Conservation (phyloP, 2,329 filamentous ascomycete species). For the Macrophomina tecta region DNA sequence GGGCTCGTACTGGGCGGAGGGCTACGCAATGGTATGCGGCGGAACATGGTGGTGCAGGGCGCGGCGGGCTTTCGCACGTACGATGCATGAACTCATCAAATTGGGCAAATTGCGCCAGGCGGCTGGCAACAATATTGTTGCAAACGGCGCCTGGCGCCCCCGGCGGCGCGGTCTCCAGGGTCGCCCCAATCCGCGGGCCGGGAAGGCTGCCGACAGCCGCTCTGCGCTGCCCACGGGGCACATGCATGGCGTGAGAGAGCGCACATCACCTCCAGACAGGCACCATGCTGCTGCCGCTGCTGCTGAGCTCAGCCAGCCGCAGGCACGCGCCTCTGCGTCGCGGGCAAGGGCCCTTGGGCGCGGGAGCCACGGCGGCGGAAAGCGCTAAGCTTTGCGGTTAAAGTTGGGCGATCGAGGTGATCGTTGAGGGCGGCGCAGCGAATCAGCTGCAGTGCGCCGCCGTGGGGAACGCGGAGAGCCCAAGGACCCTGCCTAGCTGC, state of each 20-base stretch:
- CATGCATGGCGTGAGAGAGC: conserved; percentile 4
- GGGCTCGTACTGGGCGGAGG: not conserved
- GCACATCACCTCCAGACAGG: not conserved
- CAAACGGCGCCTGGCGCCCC: conserved; percentile 19
- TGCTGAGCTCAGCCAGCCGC: conserved; percentile 13
- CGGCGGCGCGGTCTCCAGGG: conserved; percentile 7
- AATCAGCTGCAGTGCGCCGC: conserved; percentile 14
- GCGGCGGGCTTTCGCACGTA: conserved; percentile 23
- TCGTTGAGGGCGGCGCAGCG: conserved; percentile 13
- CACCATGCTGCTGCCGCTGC: not conserved
- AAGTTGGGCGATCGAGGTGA: conserved; percentile 23
- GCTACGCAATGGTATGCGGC: conserved; percentile 4
- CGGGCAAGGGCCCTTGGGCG: conserved; percentile 1
- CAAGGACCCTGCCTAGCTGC: conserved; percentile 3
- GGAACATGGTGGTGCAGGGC: not conserved
- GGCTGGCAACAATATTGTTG: conserved; percentile 20
- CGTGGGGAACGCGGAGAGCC: conserved; percentile 13
- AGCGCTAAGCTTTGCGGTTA: conserved; percentile 23
- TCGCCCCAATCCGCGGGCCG: conserved; percentile 9
- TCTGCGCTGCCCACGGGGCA: too few relatives aligned
- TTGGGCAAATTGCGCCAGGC: conserved; percentile 22
- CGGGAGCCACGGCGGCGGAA: conserved; percentile 20
- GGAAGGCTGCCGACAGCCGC: conserved; percentile 15
- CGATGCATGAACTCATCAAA: conserved; percentile 26
- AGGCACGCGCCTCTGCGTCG: conserved; percentile 3